Percentiles rank a stretch among this genome's conserved stretches.
Conservation (phyloP, 192 early-diverging fungal species). For the Jimgerdemannia flammicorona region DNA sequence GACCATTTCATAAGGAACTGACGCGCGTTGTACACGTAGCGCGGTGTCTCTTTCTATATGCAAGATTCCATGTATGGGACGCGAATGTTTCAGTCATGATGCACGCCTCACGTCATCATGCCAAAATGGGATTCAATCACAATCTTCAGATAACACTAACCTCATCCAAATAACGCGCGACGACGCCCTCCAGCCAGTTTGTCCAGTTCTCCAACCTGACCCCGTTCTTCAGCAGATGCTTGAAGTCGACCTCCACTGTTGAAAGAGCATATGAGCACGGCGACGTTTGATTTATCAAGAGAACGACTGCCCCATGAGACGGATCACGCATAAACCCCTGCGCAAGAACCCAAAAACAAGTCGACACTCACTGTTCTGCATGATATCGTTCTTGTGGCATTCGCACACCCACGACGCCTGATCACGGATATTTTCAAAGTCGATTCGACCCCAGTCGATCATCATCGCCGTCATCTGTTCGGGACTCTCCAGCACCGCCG, state of each 20-base stretch:
- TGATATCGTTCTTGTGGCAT: constrained; percentile 33
- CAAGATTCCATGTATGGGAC: background rate
- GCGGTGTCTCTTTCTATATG: constrained; percentile 16
- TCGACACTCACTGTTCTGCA: constrained; percentile 26
- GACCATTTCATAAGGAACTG: constrained; percentile 49
- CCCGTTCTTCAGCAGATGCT: constrained; percentile 21
- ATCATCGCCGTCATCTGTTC: constrained; percentile 27
- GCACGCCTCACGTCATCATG: no score
- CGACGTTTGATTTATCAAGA: background rate
- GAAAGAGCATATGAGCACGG: background rate
- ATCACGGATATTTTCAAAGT: constrained; percentile 38
- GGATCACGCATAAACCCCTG: no score
- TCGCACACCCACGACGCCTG: constrained; percentile 49
- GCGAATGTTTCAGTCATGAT: no score
- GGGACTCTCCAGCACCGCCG: constrained; percentile 27
- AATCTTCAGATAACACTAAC: background rate
- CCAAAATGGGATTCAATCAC: no score
- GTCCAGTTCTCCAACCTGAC: constrained; percentile 37
- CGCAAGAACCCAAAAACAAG: no score
- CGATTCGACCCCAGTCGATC: constrained; percentile 38
- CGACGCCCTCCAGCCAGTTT: constrained; percentile 28
- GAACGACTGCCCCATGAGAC: no score
- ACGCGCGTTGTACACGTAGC: constrained; percentile 36
- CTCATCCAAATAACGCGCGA: constrained; percentile 33
- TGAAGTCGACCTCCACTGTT: constrained; percentile 29